Conservation (phyloP, 768 basidiomycete genomes). For the Boletus tomentosulus region DNA sequence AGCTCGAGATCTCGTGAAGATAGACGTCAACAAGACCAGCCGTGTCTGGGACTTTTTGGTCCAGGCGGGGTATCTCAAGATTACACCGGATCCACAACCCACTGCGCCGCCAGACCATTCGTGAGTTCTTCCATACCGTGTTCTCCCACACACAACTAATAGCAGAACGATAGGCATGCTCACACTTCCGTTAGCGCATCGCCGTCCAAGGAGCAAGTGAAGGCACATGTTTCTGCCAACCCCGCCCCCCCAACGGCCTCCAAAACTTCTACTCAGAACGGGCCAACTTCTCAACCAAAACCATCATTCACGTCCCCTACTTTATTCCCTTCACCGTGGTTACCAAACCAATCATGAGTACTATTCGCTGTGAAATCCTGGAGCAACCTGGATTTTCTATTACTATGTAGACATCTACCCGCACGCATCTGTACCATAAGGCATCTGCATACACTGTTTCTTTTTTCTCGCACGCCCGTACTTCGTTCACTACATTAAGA, state of each 20-base stretch:
- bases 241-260: conserved; percentile 8
- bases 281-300: conserved; percentile 13
- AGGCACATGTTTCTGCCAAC: conserved; percentile 15
- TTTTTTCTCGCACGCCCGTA: background rate
- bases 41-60: conserved; percentile 92
- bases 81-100: conserved; percentile 48
- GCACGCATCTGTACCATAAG: conserved; percentile 30
- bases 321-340: conserved; percentile 21
- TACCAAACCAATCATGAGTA: conserved; percentile 13
- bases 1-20: conserved; percentile 85
- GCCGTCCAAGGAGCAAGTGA: conserved; percentile 25
- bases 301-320: conserved; percentile 21
- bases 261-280: conserved; percentile 16
- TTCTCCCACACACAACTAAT: background rate
- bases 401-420: conserved; percentile 2
- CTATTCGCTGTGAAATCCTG: background rate
- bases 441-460: conserved; percentile 19
- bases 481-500: conserved; percentile 13
- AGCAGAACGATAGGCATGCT: conserved; percentile 9
- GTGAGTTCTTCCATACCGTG: conserved; percentile 26
- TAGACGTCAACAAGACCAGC: conserved; percentile 91
- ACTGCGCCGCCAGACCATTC: conserved; percentile 32
- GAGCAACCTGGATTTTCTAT: background rate
- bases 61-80: conserved; percentile 76
- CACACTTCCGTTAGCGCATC: conserved; percentile 16